phyloP scores from a whole-genome alignment of 2,329 filamentous ascomycete genomes.

The Fusarium domesticum region DNA sequence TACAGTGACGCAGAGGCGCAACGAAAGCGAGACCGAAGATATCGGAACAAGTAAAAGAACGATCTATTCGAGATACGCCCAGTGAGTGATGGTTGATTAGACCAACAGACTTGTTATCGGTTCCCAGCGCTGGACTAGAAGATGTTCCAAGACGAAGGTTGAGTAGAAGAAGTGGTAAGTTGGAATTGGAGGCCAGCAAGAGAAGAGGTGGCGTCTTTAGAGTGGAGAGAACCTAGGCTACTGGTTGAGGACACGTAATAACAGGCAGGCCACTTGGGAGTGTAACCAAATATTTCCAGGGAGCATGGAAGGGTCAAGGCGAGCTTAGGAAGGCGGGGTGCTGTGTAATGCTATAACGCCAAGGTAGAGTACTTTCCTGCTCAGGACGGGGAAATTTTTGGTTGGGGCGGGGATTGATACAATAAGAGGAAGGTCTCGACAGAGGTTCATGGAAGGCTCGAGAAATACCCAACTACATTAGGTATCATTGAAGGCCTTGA shows the following conservation, averaged over 20 bases:
- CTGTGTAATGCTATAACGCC: constrained; percentile 12
- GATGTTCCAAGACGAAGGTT: constrained; percentile 31
- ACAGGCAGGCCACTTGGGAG: not conserved
- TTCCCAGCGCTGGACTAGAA: constrained; percentile 32
- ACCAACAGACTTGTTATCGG: constrained; percentile 6
- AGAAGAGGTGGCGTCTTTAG: constrained; percentile 26
- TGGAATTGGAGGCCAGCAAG: constrained; percentile 13
- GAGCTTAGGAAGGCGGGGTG: constrained; percentile 21
- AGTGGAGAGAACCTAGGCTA: constrained; percentile 27
- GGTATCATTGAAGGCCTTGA: no score
- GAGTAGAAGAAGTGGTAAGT: constrained; percentile 16
- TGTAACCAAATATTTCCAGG: constrained; percentile 16
- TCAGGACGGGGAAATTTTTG: not conserved
- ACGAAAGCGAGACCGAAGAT: constrained; percentile 8
- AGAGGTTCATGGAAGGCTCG: constrained; percentile 23
- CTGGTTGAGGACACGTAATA: constrained; percentile 36
- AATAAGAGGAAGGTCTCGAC: no score
- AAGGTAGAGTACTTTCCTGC: constrained; percentile 17
- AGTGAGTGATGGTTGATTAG: constrained; percentile 1
- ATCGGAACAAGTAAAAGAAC: constrained; percentile 5
- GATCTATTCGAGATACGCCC: constrained; percentile 5
- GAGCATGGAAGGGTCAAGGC: constrained; percentile 19
- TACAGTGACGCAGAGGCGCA: constrained; percentile 5
- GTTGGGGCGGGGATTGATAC: constrained; percentile 13
- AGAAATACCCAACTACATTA: no score